Base-by-base conservation (phyloP, 768 basidiomycete species). In the Lyophyllum shimeji region DNA sequence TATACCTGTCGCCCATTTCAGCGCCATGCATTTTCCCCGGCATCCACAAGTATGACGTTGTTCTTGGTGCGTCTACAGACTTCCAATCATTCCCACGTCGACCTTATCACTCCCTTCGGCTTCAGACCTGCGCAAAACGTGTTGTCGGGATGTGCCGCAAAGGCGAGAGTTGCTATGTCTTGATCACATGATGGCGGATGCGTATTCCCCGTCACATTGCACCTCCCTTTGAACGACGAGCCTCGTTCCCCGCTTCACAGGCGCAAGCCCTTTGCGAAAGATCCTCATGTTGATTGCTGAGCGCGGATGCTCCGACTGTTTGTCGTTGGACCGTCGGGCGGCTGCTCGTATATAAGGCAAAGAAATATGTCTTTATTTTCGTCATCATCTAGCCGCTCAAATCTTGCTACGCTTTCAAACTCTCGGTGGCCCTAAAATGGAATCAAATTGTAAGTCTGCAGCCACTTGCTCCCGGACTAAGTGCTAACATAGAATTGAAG, bases 261-360 rank as follows among this genome's bases (percentile, higher is more conserved):
- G 59, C 57, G 47, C 55, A 53, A 53, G 57, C 56, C 51, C 59
- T 63, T 64, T 65, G 47, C 55, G 53, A 17, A 48, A 27, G 25
- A 48, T 54, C 64, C 68, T 65, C 67, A 55, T 68, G 67, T 65
- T 65, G 65, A 67, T 67, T 57, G 50, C 48, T 24, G 37, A 23
- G 57, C 48, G 25, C 42, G 18, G 52, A 25, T 42, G 57, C 58
- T 52, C 60, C 45, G 42, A 34, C 29, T 27, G 37, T 58, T 60
- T 61, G 52, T 64, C 46, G 48, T 56, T 34, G 49, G 52, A 50
- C 50, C 44, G 58, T 52, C 59, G 51, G 52, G 40, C 24, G 42
- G 25, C 55, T 47, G 44, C 59, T 57, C 53, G 55, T 63, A 66
- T 65, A 59, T 63, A 63, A 65, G 34, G 52, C 43, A 58, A 42